phyloP scores from a whole-genome alignment of 306 rosid species.

The Vigna reflexopilosa region DNA sequence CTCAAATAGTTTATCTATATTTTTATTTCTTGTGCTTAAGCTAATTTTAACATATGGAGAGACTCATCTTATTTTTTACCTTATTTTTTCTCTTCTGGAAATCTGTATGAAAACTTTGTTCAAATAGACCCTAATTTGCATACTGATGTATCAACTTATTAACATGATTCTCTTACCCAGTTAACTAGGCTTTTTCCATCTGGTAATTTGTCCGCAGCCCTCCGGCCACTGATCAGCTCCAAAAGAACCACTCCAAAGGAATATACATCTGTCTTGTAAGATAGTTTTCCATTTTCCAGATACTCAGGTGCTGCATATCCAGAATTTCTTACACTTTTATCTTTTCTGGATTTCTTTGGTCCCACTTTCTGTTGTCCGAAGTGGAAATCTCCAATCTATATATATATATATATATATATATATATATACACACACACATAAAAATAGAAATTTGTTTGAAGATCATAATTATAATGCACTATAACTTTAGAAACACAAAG shows the following conservation, averaged over 20 bases:
- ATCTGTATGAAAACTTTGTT: too few species aligned
- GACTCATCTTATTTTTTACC: too few species aligned
- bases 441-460: neutral
- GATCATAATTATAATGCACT: conserved; percentile 1
- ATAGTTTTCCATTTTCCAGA: conserved; percentile 48
- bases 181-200: conserved; percentile 49
- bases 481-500: conserved; percentile 2
- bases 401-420: neutral
- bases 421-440: neutral
- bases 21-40: too few species aligned
- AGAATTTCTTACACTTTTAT: conserved; percentile 33
- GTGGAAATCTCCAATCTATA: conserved; percentile 57
- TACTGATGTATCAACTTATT: neutral
- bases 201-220: conserved; percentile 41
- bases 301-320: conserved; percentile 57
- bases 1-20: too few species aligned
- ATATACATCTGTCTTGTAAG: conserved; percentile 52
- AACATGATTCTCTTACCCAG: conserved; percentile 55
- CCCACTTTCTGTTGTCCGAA: conserved; percentile 40
- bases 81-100: too few species aligned
- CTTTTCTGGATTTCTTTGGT: conserved; percentile 40
- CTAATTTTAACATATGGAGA: too few species aligned
- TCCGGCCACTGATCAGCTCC: conserved; percentile 55
- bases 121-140: neutral
- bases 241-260: conserved; percentile 56